Base-by-base conservation (phyloP, 2,329 filamentous ascomycete species). In the Cladosporium cucumerinum region DNA sequence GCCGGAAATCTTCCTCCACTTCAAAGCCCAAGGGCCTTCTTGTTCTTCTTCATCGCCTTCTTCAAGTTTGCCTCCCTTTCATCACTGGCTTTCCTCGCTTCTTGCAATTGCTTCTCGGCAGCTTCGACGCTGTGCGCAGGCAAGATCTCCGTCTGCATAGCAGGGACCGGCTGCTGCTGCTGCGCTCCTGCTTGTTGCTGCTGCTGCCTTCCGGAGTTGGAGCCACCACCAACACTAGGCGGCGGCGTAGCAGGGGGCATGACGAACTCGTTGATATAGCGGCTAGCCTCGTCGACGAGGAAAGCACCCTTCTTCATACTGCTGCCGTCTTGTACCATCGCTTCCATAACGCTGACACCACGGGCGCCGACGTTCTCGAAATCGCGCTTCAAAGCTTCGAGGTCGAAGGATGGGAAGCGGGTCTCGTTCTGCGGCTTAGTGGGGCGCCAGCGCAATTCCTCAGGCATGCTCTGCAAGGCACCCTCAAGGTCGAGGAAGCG, bases 401-500 rank as follows among this genome's bases (percentile, higher is more conserved):
- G 69, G 57, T 77, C 74, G 12, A 76, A 63, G 12, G 46, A 16
- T 2, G 74, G 74, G 49, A 77, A 72, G 32, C 70, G 69, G 14
- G 69, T 70, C 6, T 76, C 72, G 60, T 73, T 74, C 57, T 73
- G 71, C 2, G 72, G 71, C 61, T 73, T 75, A 10, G 69, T 68
- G 1, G 72, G 68, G 2, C 66, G 67, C 66, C 73, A 76, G 1
- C 67, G 64, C 2, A 72, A 65, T 23, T 73, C 71, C 18, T 73
- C 70, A 4, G 73, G 73, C 61, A 72, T 67, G 18, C 68, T 68
- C 10, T 84, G 82, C 52, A 91, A 78, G 7, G 79, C 78, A 57
- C 82, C 80, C 75, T 94, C 91, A 5, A 94, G 82, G 59, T 86
- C 82, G 12, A 94, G 79, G 69, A 90, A 93, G 5, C 84, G 84